Conservation (phyloP, 352 stramenopile genomes). For the Globisporangium megalacanthum region DNA sequence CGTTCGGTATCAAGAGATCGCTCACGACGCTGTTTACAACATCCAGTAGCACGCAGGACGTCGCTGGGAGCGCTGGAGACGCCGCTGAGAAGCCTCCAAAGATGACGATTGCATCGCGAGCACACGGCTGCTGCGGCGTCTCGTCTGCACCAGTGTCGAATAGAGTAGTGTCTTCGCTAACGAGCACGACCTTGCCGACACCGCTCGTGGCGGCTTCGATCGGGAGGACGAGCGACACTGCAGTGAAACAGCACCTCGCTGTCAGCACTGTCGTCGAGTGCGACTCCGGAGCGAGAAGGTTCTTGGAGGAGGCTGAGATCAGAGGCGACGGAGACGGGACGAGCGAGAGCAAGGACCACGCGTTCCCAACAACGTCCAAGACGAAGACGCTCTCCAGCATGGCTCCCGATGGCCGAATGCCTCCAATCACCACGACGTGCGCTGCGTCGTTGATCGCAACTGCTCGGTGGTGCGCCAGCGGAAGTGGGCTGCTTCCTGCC, state of each 20-base stretch:
- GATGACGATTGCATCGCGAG: conserved; percentile 31
- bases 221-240: conserved; percentile 24
- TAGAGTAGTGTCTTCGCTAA: conserved; percentile 11
- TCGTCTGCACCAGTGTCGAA: conserved; percentile 11
- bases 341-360: conserved; percentile 31
- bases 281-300: conserved; percentile 1
- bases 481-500: conserved; percentile 40
- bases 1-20: conserved; percentile 25
- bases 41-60: conserved; percentile 41
- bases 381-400: conserved; percentile 37
- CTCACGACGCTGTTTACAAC: conserved; percentile 17
- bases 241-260: conserved; percentile 29
- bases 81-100: conserved; percentile 50
- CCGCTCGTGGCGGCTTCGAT: conserved; percentile 17
- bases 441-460: conserved; percentile 26
- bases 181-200: conserved; percentile 11
- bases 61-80: conserved; percentile 14
- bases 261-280: conserved; percentile 8
- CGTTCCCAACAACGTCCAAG: conserved; percentile 40
- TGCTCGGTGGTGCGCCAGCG: conserved; percentile 42
- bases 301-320: neutral
- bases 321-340: conserved; percentile 1
- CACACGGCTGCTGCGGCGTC: neutral
- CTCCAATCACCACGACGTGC: conserved; percentile 47
- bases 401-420: conserved; percentile 12